Evolutionary conservation across 2,329 filamentous ascomycete species (phyloP).

Genomic region (Sporothrix variecibatus): DNA sequence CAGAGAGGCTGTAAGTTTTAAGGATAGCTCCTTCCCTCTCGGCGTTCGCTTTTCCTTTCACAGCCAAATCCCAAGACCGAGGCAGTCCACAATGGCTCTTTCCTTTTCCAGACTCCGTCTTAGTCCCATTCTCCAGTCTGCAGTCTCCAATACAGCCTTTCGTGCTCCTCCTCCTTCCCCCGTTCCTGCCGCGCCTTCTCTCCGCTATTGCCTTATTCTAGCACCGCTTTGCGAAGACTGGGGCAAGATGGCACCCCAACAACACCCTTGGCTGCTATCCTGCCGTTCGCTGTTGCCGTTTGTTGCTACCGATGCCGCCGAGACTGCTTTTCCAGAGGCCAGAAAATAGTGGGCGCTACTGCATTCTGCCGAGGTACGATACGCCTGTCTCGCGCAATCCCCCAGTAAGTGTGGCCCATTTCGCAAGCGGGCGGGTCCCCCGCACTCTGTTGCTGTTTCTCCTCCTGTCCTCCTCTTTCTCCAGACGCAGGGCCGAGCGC

Average conservation of each 20-base stretch:
- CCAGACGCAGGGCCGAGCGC: background rate
- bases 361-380: constrained; percentile 26
- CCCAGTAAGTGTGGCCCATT: background rate
- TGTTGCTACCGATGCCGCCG: background rate
- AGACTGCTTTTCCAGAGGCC: background rate
- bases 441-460: background rate
- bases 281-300: background rate
- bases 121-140: background rate
- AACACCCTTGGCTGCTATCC: no score
- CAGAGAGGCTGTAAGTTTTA: background rate
- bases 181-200: background rate
- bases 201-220: background rate
- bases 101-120: background rate
- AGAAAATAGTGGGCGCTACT: background rate
- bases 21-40: background rate
- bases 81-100: constrained; percentile 15
- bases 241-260: background rate
- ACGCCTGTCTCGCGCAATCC: background rate
- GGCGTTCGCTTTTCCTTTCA: constrained; percentile 14
- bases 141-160: background rate
- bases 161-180: background rate
- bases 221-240: background rate
- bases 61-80: background rate
- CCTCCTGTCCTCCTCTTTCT: background rate
- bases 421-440: background rate